Percentiles rank a stretch among this genome's conserved stretches.
Conservation (phyloP, 192 early-diverging fungal genomes). For the Mortierella hygrophila region DNA sequence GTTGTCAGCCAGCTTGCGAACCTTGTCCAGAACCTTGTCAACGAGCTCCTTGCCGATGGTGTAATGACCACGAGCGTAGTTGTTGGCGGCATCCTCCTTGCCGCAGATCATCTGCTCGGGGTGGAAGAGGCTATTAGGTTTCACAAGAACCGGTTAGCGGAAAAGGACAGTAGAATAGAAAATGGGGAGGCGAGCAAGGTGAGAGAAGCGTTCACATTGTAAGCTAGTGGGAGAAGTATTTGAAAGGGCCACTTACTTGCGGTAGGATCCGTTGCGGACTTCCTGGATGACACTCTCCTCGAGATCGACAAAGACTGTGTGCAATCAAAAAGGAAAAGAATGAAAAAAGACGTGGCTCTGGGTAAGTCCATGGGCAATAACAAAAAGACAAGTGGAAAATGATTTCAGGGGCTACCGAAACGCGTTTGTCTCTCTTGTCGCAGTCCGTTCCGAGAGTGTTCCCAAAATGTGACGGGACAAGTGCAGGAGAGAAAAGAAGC, state of each 20-base stretch:
- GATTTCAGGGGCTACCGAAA: not conserved
- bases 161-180: not conserved
- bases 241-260: slow-evolving; percentile 61
- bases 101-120: slow-evolving; percentile 99
- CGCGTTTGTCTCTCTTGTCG: slow-evolving; percentile 3
- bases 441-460: slow-evolving; percentile 1
- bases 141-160: not conserved
- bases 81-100: slow-evolving; percentile 99
- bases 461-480: not conserved
- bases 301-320: slow-evolving; percentile 93
- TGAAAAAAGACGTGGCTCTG: not conserved
- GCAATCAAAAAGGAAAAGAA: not conserved
- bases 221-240: not conserved
- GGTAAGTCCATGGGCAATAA: not conserved
- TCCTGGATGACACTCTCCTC: slow-evolving; percentile 98
- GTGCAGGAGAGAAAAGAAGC: not conserved
- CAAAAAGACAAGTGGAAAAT: not conserved
- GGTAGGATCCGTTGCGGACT: slow-evolving; percentile 98
- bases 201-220: too few relatives aligned
- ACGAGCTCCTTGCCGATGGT: slow-evolving; percentile 99
- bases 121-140: slow-evolving; percentile 59
- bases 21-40: slow-evolving; percentile 95
- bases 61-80: slow-evolving; percentile 99
- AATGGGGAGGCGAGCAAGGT: not conserved
- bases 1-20: slow-evolving; percentile 98